Evolutionary conservation across 2,329 filamentous ascomycete genomes (phyloP), one percentile per base, ranked within the genome.

Genomic region (Ascochyta lentis): DNA sequence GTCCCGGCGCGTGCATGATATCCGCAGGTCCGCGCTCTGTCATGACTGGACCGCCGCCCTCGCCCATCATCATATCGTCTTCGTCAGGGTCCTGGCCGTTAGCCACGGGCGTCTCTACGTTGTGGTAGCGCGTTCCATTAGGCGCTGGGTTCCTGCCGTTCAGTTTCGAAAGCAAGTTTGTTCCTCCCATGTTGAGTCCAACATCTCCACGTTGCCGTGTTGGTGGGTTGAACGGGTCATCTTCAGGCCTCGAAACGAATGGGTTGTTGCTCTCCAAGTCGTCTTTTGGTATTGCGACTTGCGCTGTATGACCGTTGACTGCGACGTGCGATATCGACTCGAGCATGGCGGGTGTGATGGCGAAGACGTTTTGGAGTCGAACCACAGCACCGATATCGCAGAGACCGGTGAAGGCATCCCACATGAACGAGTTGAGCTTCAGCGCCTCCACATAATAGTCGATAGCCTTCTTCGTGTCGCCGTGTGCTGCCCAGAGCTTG

Each of bases 371-470:
- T 24, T 88, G 84, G 9, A 95, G 87, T 52, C 90, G 87, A 50
- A 98, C 83, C 63, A 87, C 88, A 40, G 92, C 89, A 79, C 85
- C 86, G 39, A 85, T 91, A 70, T 97, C 92, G 72, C 93, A 96
- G 7, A 99, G 83, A 15, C 86, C 89, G 22, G 89, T 87, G 68
- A 98, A 98, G 0, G 94, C 93, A 80, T 99, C 95, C 95, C 95
- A 99, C 85, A 96, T 95, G 76, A 98, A 94, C 1, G 95, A 93
- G 69, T 98, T 99, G 50, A 88, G 76, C 77, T 93, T 96, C 67
- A 99, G 79, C 6, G 93, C 87, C 57, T 96, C 92, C 64, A 96
- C 92, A 71, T 95, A 98, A 74, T 86, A 92, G 63, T 90, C 85
- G 15, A 94, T 87, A 7, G 95, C 93, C 75, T 91, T 92, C 69